Evolutionary conservation across 768 basidiomycete species (phyloP).

Genomic region (Tephrocybe sp.): DNA sequence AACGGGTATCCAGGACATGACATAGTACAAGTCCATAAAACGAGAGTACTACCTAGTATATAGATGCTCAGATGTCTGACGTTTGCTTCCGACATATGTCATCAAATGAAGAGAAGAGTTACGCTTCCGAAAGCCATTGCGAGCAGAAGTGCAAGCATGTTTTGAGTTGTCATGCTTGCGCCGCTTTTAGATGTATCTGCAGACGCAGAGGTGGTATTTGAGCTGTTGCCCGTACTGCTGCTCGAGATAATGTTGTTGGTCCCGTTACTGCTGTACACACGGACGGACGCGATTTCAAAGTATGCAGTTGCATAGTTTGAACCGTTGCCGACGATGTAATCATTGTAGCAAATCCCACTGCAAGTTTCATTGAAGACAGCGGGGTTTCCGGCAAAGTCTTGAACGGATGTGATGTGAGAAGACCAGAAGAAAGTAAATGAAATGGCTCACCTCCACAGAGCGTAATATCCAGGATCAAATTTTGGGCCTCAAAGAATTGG

Average conservation of each 20-base stretch:
- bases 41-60: no score
- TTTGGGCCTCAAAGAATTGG: slow-evolving; percentile 57
- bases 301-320: slow-evolving; percentile 63
- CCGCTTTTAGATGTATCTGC: slow-evolving; percentile 3
- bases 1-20: no score
- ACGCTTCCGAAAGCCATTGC: slow-evolving; percentile 1
- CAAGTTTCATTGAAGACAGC: slow-evolving; percentile 59
- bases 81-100: no score
- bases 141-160: neutral
- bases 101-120: neutral
- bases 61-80: no score
- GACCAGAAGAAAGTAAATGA: neutral
- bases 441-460: slow-evolving; percentile 51
- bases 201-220: slow-evolving; percentile 1
- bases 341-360: slow-evolving; percentile 62
- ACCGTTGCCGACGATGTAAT: slow-evolving; percentile 64
- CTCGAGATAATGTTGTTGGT: slow-evolving; percentile 22
- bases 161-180: neutral
- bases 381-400: slow-evolving; percentile 50
- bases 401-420: slow-evolving; percentile 3
- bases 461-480: slow-evolving; percentile 73
- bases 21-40: no score
- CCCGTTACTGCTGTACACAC: slow-evolving; percentile 39
- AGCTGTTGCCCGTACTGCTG: slow-evolving; percentile 4
- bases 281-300: slow-evolving; percentile 68